These are phyloP conservation scores for Neofusicoccum ribis DNA, from an alignment of 2,329 filamentous ascomycete genomes.

Conservation along the genomic window DNA sequence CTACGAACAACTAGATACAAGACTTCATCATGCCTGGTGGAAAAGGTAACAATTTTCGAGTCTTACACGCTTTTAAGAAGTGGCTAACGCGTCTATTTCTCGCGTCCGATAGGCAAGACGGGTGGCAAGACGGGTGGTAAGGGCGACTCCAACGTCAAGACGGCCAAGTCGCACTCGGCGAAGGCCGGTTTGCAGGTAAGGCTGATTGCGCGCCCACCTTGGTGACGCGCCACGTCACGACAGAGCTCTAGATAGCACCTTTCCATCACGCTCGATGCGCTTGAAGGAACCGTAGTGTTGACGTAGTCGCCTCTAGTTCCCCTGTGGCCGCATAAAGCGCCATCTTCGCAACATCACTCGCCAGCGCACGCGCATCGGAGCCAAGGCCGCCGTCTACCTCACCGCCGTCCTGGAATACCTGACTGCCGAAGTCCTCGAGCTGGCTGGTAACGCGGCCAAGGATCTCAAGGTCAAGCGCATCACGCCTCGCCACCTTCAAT, in stretches of 20 bases:
- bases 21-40: constrained; percentile 68
- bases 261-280: constrained; percentile 4
- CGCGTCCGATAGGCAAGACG: constrained; percentile 48
- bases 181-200: constrained; percentile 94
- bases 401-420: constrained; percentile 98
- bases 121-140: constrained; percentile 91
- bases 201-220: constrained; percentile 26
- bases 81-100: constrained; percentile 29
- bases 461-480: constrained; percentile 99
- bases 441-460: constrained; percentile 98
- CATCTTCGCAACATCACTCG: constrained; percentile 99
- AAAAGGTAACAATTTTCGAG: constrained; percentile 70
- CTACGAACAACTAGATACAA: not conserved
- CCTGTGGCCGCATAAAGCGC: constrained; percentile 99
- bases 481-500: constrained; percentile 93
- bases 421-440: constrained; percentile 94
- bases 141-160: constrained; percentile 74
- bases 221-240: constrained; percentile 20
- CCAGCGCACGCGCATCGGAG: constrained; percentile 99
- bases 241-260: constrained; percentile 11
- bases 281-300: not conserved
- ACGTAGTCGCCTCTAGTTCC: constrained; percentile 65
- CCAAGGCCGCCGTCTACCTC: constrained; percentile 97
- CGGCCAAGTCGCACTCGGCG: constrained; percentile 89
- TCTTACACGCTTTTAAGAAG: constrained; percentile 22